phyloP scores from a whole-genome alignment of 108 stramenopile species.

The Pseudonitzschia pungens region DNA sequence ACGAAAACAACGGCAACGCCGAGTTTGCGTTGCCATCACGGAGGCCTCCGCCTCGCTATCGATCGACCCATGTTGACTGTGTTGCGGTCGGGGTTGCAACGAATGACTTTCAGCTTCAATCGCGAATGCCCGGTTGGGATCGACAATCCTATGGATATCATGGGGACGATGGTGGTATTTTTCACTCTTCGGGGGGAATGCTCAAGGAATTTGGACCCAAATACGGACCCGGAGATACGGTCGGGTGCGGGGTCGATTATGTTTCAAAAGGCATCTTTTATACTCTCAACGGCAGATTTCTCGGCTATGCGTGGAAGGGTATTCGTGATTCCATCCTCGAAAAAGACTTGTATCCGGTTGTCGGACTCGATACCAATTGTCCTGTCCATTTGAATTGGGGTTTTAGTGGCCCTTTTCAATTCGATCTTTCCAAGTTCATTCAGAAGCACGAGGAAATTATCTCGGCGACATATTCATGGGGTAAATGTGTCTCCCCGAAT shows the following conservation, averaged over 20 bases:
- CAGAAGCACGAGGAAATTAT: slow-evolving; percentile 26
- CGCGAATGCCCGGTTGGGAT: slow-evolving; percentile 89
- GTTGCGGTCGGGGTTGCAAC: slow-evolving; percentile 76
- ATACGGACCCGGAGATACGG: slow-evolving; percentile 79
- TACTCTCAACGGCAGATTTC: slow-evolving; percentile 78
- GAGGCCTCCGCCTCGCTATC: not conserved
- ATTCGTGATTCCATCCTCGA: slow-evolving; percentile 40
- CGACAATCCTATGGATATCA: slow-evolving; percentile 71
- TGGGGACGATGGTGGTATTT: slow-evolving; percentile 82
- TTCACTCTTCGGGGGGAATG: slow-evolving; percentile 74
- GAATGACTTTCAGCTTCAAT: slow-evolving; percentile 35
- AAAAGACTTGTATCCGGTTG: slow-evolving; percentile 68
- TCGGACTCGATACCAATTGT: slow-evolving; percentile 73
- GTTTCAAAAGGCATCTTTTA: slow-evolving; percentile 62
- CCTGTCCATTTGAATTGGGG: slow-evolving; percentile 71
- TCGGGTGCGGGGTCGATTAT: slow-evolving; percentile 87
- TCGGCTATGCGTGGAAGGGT: slow-evolving; percentile 76
- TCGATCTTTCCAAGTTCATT: slow-evolving; percentile 47
- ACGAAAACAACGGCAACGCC: not conserved
- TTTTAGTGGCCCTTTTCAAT: slow-evolving; percentile 50
- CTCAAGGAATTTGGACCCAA: slow-evolving; percentile 58
- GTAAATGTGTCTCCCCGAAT: not conserved
- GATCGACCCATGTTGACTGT: slow-evolving; percentile 41
- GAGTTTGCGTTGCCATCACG: not conserved
- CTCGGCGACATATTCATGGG: slow-evolving; percentile 19